These are phyloP conservation scores for Ustilago hordei DNA, from an alignment of 1,284 basidiomycete species.

Conservation along the genomic window DNA sequence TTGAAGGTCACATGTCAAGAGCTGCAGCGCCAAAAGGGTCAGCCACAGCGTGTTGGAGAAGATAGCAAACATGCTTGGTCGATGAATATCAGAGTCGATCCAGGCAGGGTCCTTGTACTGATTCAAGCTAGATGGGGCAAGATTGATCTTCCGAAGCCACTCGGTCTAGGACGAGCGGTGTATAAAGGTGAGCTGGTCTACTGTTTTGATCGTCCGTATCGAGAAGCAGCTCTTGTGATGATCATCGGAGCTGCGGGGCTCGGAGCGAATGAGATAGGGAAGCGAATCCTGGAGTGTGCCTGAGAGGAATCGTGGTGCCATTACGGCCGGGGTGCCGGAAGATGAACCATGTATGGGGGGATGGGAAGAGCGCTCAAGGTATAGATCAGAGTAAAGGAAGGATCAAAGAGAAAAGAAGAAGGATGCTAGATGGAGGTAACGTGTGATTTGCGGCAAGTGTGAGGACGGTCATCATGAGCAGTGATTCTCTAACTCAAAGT, in stretches of 20 bases:
- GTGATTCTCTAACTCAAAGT: neutral
- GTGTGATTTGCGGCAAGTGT: neutral
- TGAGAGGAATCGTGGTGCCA: neutral
- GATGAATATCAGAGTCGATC: neutral
- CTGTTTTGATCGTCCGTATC: neutral
- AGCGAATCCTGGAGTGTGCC: neutral
- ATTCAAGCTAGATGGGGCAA: neutral
- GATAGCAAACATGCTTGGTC: neutral
- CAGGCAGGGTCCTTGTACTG: neutral
- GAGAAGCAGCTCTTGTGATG: neutral
- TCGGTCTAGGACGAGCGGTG: neutral
- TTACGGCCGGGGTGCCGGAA: neutral
- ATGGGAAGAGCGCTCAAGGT: neutral
- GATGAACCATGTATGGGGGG: neutral
- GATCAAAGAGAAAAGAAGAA: neutral
- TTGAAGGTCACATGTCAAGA: neutral
- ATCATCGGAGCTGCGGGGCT: neutral
- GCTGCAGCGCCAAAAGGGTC: slow-evolving; percentile 15
- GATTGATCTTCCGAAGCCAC: neutral
- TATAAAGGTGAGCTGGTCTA: neutral
- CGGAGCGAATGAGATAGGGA: slow-evolving; percentile 9
- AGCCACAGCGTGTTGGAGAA: slow-evolving; percentile 21
- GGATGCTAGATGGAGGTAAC: neutral
- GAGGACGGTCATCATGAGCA: neutral
- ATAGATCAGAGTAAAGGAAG: neutral